Percentiles rank a stretch among this genome's conserved stretches.
phyloP scores from a whole-genome alignment of 139 green algal genomes.

The Tetraselmis striata region DNA sequence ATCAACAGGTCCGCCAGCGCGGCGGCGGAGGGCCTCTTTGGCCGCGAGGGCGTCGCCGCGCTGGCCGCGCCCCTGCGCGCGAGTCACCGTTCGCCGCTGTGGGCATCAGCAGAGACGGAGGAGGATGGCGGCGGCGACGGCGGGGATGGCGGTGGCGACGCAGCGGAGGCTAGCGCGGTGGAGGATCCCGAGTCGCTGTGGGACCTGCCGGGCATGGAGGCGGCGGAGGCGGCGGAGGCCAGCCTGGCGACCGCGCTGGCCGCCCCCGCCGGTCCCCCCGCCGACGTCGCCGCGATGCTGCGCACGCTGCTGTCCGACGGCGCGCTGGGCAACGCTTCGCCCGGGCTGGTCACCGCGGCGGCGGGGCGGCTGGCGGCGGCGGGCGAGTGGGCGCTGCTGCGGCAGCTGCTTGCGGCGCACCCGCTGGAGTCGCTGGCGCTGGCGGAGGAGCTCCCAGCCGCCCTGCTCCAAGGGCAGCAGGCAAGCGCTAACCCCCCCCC shows the following conservation, averaged over 20 bases:
- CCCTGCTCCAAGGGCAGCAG: neutral
- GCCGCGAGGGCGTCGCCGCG: neutral
- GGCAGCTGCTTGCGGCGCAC: neutral
- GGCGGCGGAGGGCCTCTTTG: neutral
- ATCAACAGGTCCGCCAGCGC: neutral
- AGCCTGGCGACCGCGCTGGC: neutral
- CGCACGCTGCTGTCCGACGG: neutral
- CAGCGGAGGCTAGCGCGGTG: neutral
- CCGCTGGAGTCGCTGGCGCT: neutral
- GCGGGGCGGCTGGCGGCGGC: neutral
- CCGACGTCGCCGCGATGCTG: neutral
- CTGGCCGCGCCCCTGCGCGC: neutral
- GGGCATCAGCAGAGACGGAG: neutral
- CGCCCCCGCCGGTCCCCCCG: neutral
- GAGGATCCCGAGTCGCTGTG: neutral
- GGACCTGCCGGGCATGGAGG: neutral
- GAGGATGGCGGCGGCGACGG: neutral
- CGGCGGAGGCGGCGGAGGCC: neutral
- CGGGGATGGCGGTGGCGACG: neutral
- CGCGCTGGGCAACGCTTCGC: neutral
- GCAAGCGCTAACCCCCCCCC: neutral
- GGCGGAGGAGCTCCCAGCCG: neutral
- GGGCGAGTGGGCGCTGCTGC: neutral
- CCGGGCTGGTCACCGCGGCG: neutral
- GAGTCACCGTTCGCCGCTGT: neutral